phyloP scores from a whole-genome alignment of 371 early-diverging fungal species.

The Actinomucor elegans region DNA sequence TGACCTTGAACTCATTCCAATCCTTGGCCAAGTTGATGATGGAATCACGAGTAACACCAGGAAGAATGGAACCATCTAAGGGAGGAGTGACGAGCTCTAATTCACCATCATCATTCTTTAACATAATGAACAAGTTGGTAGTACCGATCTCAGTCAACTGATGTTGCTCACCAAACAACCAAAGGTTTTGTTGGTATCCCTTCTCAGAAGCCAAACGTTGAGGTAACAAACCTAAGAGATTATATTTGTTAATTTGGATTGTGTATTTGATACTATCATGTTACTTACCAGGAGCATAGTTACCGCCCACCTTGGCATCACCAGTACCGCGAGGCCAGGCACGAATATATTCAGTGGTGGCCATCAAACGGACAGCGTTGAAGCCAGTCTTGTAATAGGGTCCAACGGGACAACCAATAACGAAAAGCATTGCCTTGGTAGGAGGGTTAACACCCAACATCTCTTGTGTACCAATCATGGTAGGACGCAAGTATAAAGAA shows the following conservation, averaged over 20 bases:
- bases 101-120: conserved; percentile 79
- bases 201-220: conserved; percentile 82
- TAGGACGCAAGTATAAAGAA: conserved; percentile 94
- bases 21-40: conserved; percentile 77
- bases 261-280: neutral
- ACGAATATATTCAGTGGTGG: conserved; percentile 83
- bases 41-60: conserved; percentile 97
- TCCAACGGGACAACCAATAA: conserved; percentile 94
- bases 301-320: conserved; percentile 90
- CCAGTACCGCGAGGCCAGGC: conserved; percentile 98
- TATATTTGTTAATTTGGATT: neutral
- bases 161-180: conserved; percentile 89
- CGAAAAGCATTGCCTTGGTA: conserved; percentile 79
- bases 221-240: conserved; percentile 62
- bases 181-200: conserved; percentile 93
- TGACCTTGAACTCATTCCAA: conserved; percentile 92
- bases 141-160: conserved; percentile 95
- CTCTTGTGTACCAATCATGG: conserved; percentile 93
- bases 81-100: conserved; percentile 90
- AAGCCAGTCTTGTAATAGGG: conserved; percentile 96
- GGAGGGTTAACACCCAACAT: conserved; percentile 74
- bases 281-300: conserved; percentile 62
- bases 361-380: conserved; percentile 82
- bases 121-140: conserved; percentile 92
- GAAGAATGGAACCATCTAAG: conserved; percentile 94